These are phyloP conservation scores for Coffea humblotiana DNA, from an alignment of 305 asterid genomes.

Conservation along the genomic window DNA sequence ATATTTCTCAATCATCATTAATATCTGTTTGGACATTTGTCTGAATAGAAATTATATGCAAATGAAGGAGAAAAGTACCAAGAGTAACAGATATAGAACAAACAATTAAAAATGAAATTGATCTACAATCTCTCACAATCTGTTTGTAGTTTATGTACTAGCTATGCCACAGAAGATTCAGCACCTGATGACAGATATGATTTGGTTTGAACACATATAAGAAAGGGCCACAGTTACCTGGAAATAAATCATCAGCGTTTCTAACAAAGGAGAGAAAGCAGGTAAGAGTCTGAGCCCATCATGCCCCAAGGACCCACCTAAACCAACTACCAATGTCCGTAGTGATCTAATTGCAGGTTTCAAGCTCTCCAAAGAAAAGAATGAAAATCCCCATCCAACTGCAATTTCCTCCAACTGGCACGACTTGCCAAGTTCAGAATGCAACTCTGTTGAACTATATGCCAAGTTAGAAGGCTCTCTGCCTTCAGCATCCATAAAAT, in stretches of 20 bases:
- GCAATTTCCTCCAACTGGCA: slow-evolving; percentile 71
- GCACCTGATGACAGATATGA: not conserved
- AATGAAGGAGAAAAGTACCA: not conserved
- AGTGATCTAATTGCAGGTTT: slow-evolving; percentile 62
- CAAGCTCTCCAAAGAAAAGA: slow-evolving; percentile 53
- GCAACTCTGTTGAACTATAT: slow-evolving; percentile 38
- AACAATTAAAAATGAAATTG: not conserved
- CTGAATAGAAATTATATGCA: not conserved
- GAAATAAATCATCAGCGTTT: slow-evolving; percentile 68
- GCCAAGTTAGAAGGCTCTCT: slow-evolving; percentile 28
- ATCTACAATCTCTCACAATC: not conserved
- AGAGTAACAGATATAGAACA: not conserved
- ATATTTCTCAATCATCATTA: too few species aligned
- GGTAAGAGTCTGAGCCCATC: slow-evolving; percentile 72
- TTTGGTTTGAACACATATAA: not conserved
- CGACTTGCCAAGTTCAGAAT: slow-evolving; percentile 51
- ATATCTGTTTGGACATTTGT: not conserved
- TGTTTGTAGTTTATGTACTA: not conserved
- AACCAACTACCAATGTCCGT: slow-evolving; percentile 59
- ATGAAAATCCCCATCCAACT: slow-evolving; percentile 92
- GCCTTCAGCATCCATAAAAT: slow-evolving; percentile 35
- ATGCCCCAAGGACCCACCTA: slow-evolving; percentile 81
- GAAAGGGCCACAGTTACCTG: slow-evolving; percentile 50
- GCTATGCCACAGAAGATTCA: not conserved
- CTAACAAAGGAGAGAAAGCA: slow-evolving; percentile 66